phyloP scores from a whole-genome alignment of 1,284 basidiomycete genomes.

The Cryptococcus wingfieldii region DNA sequence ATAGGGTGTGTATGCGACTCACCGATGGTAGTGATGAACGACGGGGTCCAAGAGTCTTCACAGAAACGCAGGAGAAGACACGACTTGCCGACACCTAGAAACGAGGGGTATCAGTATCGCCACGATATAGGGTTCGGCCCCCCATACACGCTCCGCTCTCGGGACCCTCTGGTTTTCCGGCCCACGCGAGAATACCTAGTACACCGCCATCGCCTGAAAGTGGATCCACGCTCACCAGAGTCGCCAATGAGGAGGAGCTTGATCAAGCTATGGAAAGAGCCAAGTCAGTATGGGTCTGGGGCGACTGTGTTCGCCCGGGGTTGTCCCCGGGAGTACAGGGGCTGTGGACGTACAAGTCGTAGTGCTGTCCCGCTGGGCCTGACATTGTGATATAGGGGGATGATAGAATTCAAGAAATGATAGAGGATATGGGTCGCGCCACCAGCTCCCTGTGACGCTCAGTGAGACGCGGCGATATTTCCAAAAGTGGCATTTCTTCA shows the following conservation, averaged over 20 bases:
- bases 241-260: constrained; percentile 97
- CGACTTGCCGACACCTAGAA: constrained; percentile 90
- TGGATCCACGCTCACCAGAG: constrained; percentile 62
- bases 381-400: background rate
- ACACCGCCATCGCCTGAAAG: background rate
- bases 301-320: background rate
- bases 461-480: background rate
- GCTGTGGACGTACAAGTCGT: constrained; percentile 44
- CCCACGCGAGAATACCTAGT: too few relatives aligned
- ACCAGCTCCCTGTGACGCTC: background rate
- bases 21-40: constrained; percentile 97
- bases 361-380: constrained; percentile 47
- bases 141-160: background rate
- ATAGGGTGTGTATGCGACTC: background rate
- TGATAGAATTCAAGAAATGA: constrained; percentile 6
- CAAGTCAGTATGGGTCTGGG: background rate
- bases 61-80: constrained; percentile 98
- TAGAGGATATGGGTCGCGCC: background rate
- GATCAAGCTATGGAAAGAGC: constrained; percentile 59
- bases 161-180: too few relatives aligned
- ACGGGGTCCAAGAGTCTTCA: constrained; percentile 99
- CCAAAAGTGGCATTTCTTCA: constrained; percentile 2
- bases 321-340: background rate
- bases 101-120: background rate
- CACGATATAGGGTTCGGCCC: background rate